Percentiles rank a stretch among this genome's conserved stretches.
Evolutionary conservation across 805 yeast species (phyloP).

Genomic region (Hanseniaspora meyeri): DNA sequence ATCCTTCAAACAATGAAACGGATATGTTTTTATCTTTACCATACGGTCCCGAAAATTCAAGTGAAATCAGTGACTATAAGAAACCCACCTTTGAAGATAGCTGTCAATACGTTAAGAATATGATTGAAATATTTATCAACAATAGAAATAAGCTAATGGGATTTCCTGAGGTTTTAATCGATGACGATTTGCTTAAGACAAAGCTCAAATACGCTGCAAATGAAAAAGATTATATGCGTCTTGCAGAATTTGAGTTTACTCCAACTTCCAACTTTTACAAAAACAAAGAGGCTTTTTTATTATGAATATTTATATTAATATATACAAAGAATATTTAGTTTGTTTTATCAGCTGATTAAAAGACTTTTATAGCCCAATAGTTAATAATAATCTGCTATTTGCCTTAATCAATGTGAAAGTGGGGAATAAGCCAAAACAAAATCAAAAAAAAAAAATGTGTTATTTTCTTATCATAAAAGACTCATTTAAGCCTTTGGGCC

Average conservation of each 20-base stretch:
- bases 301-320: not conserved
- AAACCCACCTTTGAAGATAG: not conserved
- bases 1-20: not conserved
- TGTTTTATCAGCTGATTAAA: not conserved
- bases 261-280: not conserved
- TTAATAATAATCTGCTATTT: too few relatives aligned
- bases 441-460: not conserved
- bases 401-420: too few relatives aligned
- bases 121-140: not conserved
- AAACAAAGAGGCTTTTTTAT: not conserved
- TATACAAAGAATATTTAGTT: too few relatives aligned
- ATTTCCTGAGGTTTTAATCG: not conserved
- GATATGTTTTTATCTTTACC: not conserved
- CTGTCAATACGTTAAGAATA: not conserved
- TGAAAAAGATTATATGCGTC: not conserved
- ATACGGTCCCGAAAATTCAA: not conserved
- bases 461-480: not conserved
- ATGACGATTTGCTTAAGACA: not conserved
- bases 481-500: conserved; percentile 53
- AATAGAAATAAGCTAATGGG: not conserved
- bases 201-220: not conserved
- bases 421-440: too few relatives aligned
- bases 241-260: not conserved
- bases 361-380: not conserved
- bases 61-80: not conserved